Base-by-base conservation (phyloP, 208 protist species). In the Plasmodiophora brassicae region DNA sequence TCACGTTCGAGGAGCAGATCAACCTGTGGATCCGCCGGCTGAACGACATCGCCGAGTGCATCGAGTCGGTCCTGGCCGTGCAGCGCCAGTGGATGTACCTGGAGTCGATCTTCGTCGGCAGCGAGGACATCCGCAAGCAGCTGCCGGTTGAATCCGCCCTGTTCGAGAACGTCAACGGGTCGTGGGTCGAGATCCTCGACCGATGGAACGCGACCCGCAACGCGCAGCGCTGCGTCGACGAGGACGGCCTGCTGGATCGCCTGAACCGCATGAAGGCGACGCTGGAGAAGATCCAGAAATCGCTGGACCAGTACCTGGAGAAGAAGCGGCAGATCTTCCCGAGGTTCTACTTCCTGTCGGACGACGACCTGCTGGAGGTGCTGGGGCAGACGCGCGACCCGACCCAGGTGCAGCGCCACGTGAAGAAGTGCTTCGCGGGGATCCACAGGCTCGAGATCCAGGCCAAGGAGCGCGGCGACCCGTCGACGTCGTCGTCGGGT, bases 341-440 rank as follows among this genome's bases (percentile, higher is more conserved):
- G 43, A 94, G 97, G 41, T 99, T 99, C 91, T 99, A 98, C 92
- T 99, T 99, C 83, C 88, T 98, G 25, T 98, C 96, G 0, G 97
- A 98, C 90, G 95, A 98, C 90, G 97, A 98, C 90, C 88, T 99
- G 88, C 93, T 99, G 28, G 96, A 98, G 93, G 98, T 98, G 84
- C 93, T 99, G 1, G 97, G 97, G 0, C 95, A 99, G 93, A 94
- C 90, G 1, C 96, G 97, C 84, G 97, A 99, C 83, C 97, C 97
- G 0, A 89, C 93, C 85, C 97, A 97, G 91, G 96, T 99, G 83
- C 96, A 98, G 94, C 94, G 94, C 45, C 97, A 98, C 91, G 90
- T 99, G 54, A 95, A 96, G 83, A 99, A 99, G 93, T 98, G 96
- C 93, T 99, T 99, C 84, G 85, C 39, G 25, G 97, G 94, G 14